Evolutionary conservation across 495 filamentous ascomycete genomes (phyloP), one percentile per base, ranked within the genome.

Genomic region (Penicillium herquei): DNA sequence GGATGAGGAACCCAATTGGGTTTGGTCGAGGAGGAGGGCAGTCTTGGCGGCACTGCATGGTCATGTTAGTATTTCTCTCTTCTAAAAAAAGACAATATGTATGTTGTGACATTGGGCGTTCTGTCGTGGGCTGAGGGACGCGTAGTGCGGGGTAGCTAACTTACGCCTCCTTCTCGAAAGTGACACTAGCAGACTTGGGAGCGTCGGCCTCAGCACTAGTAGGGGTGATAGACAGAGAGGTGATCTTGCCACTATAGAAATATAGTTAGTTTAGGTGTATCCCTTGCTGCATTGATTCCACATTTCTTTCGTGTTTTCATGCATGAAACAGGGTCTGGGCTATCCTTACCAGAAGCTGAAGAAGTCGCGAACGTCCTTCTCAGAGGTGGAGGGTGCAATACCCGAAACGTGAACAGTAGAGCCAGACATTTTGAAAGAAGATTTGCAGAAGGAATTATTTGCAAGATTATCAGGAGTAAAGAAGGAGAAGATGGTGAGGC

Each of bases 1-100:
- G 51, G 91, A 81, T 45, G 86, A 85, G 37, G 84, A 72, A 61
- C 93, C 92, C 49, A 98, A 86, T 73, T 91, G 86, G 61, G 95
- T 98, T 72, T 96, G 90, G 71, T 98, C 92, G 51, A 98, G 87
- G 49, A 98, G 90, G 30, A 96, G 88, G 14, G 94, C 94, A 21
- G 94, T 98, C 73, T 96, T 96, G 12, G 93, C 91, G 11, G 94
- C 94, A 21, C 80, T 83, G 47, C 34, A 16, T 46, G 35, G 30
- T 39, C 18, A 21, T 39, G 30, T 46, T 34, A 32, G 39, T 17
- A n/a, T 6, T 54, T 18, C 40, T 40, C n/a, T 46, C n/a, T 39
- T 17, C 21, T 50, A 12, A 21, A 17, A 26, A 26, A 26, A 26
- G 21, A 26, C 21, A 26, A 26, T 26, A 26, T 26, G 21, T 4